A percentile compares a stretch with the other conserved stretches of the same genome.
Conservation (phyloP, 176 grass and related monocot genomes). For the Lolium multiflorum region DNA sequence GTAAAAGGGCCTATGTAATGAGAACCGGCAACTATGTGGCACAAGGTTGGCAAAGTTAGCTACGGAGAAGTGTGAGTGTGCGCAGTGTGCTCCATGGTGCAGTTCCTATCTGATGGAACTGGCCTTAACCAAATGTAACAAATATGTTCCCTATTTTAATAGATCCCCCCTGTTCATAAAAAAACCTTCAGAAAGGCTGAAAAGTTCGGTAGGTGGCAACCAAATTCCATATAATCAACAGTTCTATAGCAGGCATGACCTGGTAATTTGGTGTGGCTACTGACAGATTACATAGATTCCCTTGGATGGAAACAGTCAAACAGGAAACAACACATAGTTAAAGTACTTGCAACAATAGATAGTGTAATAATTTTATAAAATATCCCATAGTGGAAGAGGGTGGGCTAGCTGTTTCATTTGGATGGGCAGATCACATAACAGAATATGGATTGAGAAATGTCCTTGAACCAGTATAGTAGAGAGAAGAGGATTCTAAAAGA, state of each 20-base stretch:
- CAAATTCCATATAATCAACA: slow-evolving; percentile 5
- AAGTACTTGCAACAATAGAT: background rate
- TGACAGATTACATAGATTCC: background rate
- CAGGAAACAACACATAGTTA: background rate
- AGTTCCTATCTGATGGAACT: background rate
- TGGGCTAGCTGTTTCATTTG: background rate
- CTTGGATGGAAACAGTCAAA: background rate
- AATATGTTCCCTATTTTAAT: background rate
- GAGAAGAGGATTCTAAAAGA: background rate
- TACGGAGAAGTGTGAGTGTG: background rate
- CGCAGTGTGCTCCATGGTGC: background rate
- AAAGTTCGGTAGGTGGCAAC: background rate
- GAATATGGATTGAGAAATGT: background rate
- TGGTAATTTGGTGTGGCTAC: background rate
- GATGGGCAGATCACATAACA: slow-evolving; percentile 1
- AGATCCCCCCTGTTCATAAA: background rate
- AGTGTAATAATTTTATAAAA: background rate
- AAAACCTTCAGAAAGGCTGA: background rate
- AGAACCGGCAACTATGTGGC: background rate
- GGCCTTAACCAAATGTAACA: background rate
- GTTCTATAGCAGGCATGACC: background rate
- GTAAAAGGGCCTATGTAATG: no score
- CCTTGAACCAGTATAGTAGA: background rate
- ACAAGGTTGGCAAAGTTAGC: background rate
- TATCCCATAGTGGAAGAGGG: background rate